A percentile compares a stretch with the other conserved stretches of the same genome.
phyloP scores from a whole-genome alignment of 2,329 filamentous ascomycete genomes.

The Aspergillus tanneri region DNA sequence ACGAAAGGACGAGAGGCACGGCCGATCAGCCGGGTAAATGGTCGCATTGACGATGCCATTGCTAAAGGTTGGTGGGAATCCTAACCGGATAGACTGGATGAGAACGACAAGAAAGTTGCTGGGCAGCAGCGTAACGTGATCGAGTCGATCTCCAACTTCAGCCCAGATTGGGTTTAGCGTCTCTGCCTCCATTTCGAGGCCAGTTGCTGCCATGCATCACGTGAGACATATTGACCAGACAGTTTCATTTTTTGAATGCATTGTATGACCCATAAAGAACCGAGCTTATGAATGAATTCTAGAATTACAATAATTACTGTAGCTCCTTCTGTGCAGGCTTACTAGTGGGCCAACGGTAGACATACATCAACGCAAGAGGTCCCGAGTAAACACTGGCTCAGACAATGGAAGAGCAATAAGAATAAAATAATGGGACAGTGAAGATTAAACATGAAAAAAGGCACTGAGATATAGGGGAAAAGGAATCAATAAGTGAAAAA shows the following conservation, averaged over 20 bases:
- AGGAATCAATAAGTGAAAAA: slow-evolving; percentile 3
- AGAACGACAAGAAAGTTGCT: no score
- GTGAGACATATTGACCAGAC: neutral
- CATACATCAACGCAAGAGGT: neutral
- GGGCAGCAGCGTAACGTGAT: no score
- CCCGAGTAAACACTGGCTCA: neutral
- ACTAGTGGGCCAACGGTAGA: neutral
- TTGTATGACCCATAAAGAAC: slow-evolving; percentile 5
- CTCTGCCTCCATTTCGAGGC: neutral
- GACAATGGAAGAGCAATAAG: neutral
- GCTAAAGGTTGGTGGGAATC: neutral
- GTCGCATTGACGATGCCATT: slow-evolving; percentile 32
- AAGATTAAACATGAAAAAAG: slow-evolving; percentile 3
- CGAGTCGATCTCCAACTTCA: slow-evolving; percentile 12
- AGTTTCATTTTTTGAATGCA: slow-evolving; percentile 1
- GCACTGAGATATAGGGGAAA: neutral
- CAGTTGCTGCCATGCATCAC: neutral
- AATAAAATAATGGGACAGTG: slow-evolving; percentile 6
- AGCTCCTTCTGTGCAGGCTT: slow-evolving; percentile 12
- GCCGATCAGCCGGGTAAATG: slow-evolving; percentile 15
- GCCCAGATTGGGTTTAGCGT: neutral
- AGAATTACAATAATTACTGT: slow-evolving; percentile 25
- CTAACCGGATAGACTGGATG: neutral
- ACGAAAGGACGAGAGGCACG: slow-evolving; percentile 15
- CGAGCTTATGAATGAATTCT: slow-evolving; percentile 14